Evolutionary conservation across 2,329 filamentous ascomycete species (phyloP).

Genomic region (Clathrospora elynae): DNA sequence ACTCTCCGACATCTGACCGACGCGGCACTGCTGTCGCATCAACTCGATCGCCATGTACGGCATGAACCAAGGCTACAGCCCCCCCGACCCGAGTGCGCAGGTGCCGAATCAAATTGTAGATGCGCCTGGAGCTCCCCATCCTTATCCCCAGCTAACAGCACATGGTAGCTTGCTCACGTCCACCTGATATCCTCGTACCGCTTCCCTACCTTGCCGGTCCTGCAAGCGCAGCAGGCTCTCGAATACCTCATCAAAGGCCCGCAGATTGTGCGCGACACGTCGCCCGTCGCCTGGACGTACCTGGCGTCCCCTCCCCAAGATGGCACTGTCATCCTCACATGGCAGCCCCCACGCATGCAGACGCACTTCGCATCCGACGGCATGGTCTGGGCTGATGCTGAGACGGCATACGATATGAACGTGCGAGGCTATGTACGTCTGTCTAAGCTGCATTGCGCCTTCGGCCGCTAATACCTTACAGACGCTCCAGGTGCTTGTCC

Average conservation of each 20-base stretch:
- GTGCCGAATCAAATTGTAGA: constrained; percentile 44
- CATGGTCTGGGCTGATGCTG: constrained; percentile 84
- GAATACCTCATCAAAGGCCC: constrained; percentile 84
- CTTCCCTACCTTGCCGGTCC: constrained; percentile 73
- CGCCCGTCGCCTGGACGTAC: constrained; percentile 92
- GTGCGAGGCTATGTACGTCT: constrained; percentile 66
- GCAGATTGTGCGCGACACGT: constrained; percentile 80
- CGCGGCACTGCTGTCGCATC: constrained; percentile 37
- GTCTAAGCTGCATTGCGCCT: not conserved
- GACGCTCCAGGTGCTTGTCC: constrained; percentile 87
- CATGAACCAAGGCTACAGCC: constrained; percentile 43
- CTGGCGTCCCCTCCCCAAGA: constrained; percentile 76
- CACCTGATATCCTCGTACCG: constrained; percentile 85
- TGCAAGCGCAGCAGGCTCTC: constrained; percentile 77
- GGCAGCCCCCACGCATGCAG: constrained; percentile 76
- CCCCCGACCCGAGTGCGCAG: constrained; percentile 42
- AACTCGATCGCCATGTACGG: constrained; percentile 36
- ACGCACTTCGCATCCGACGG: constrained; percentile 87
- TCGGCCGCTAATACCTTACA: constrained; percentile 48
- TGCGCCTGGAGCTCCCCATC: constrained; percentile 14
- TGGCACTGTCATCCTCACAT: constrained; percentile 81
- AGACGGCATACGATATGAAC: constrained; percentile 77
- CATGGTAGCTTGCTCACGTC: constrained; percentile 77
- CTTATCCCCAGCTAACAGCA: constrained; percentile 21
- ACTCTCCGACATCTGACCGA: constrained; percentile 13